phyloP scores from a whole-genome alignment of 805 yeast species.

The Cyberlindnera samutprakarnensis region DNA sequence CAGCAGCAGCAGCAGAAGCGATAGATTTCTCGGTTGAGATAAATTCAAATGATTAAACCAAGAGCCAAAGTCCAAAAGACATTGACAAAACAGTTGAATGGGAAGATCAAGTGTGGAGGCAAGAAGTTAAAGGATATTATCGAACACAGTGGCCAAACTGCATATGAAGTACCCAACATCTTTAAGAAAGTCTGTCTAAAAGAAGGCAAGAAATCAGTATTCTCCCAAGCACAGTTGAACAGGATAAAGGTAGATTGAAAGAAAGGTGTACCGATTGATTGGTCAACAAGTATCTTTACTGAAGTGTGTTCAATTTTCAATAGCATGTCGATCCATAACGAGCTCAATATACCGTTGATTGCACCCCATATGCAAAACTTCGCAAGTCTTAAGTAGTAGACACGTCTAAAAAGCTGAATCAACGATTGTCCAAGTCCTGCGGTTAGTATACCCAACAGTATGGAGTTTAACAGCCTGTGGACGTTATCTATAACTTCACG shows the following conservation, averaged over 20 bases:
- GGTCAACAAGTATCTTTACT: conserved; percentile 43
- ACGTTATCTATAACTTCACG: conserved; percentile 18
- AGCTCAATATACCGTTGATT: conserved; percentile 48
- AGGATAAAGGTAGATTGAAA: conserved; percentile 47
- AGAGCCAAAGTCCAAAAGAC: conserved; percentile 50
- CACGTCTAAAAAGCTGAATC: conserved; percentile 17
- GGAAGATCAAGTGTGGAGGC: conserved; percentile 45
- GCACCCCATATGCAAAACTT: conserved; percentile 57
- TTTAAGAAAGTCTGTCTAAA: conserved; percentile 34
- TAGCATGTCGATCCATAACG: conserved; percentile 47
- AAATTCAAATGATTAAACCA: conserved; percentile 24
- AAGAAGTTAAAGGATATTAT: conserved; percentile 40
- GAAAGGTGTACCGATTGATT: conserved; percentile 43
- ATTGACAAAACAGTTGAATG: conserved; percentile 49
- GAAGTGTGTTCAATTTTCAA: conserved; percentile 27
- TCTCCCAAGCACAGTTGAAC: conserved; percentile 50
- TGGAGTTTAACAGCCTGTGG: conserved; percentile 19
- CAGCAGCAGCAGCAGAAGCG: not conserved
- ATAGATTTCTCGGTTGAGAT: not conserved
- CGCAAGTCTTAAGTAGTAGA: conserved; percentile 14
- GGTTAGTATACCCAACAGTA: conserved; percentile 16
- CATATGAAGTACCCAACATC: conserved; percentile 43
- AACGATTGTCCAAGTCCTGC: conserved; percentile 19
- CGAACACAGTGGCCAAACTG: conserved; percentile 56
- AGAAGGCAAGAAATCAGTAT: conserved; percentile 26